Evolutionary conservation across 192 early-diverging fungal genomes (phyloP).

Genomic region (Nowakowskiella sp.): DNA sequence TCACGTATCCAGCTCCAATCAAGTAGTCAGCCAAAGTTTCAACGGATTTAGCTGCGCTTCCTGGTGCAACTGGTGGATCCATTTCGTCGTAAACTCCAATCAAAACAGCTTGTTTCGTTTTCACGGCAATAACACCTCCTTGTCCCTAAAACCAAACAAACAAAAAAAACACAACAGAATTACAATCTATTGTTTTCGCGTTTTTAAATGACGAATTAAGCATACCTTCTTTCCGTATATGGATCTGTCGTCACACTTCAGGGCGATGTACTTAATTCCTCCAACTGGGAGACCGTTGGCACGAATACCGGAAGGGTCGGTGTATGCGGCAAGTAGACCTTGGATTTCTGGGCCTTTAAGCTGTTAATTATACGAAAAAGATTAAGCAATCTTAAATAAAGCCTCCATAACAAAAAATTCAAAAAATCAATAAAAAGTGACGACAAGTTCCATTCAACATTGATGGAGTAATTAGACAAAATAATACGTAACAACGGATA

Average conservation of each 20-base stretch:
- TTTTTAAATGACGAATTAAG: constrained; percentile 12
- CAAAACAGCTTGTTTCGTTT: constrained; percentile 74
- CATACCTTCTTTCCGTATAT: constrained; percentile 76
- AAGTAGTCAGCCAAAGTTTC: constrained; percentile 75
- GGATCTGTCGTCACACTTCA: constrained; percentile 50
- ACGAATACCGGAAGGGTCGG: constrained; percentile 39
- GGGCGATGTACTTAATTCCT: constrained; percentile 67
- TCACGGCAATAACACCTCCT: constrained; percentile 62
- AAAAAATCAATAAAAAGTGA: too few species aligned
- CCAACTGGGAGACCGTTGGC: constrained; percentile 59
- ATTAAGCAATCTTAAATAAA: too few species aligned
- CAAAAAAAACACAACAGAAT: neutral
- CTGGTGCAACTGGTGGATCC: constrained; percentile 52
- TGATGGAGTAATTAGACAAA: too few species aligned
- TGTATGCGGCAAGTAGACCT: constrained; percentile 55
- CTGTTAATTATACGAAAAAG: constrained; percentile 37
- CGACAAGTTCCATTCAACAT: too few species aligned
- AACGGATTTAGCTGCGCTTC: constrained; percentile 64
- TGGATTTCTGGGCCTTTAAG: constrained; percentile 45
- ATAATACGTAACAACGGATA: too few species aligned
- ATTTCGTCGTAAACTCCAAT: constrained; percentile 63
- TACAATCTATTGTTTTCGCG: neutral
- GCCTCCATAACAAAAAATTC: too few species aligned
- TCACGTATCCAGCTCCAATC: too few species aligned
- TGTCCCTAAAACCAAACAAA: constrained; percentile 37